phyloP scores from a whole-genome alignment of 805 yeast species.

The Zygotorulaspora sp. region DNA sequence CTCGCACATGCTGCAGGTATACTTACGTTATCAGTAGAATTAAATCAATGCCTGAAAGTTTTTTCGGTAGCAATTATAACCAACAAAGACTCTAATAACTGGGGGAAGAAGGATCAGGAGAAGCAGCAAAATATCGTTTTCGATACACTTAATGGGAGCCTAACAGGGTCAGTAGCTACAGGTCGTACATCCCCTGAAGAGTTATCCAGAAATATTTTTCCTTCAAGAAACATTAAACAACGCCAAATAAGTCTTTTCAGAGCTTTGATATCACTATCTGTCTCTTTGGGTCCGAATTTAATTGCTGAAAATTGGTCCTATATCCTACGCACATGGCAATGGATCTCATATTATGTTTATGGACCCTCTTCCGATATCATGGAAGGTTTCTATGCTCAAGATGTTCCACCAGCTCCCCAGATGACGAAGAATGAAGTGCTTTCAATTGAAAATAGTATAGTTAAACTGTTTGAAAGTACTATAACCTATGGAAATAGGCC shows the following conservation, averaged over 20 bases:
- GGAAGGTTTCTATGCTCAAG: constrained; percentile 36
- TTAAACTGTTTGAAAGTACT: constrained; percentile 62
- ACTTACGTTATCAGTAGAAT: constrained; percentile 48
- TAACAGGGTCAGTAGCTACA: constrained; percentile 12
- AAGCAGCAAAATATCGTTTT: constrained; percentile 14
- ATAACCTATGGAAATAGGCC: constrained; percentile 49
- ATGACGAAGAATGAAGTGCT: constrained; percentile 45
- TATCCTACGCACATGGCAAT: constrained; percentile 61
- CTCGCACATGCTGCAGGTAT: constrained; percentile 80
- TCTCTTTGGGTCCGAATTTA: constrained; percentile 75
- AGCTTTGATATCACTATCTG: constrained; percentile 71
- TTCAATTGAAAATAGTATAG: constrained; percentile 51
- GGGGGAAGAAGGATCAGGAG: constrained; percentile 3
- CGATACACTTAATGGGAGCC: constrained; percentile 24
- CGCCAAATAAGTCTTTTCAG: constrained; percentile 73
- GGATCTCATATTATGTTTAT: constrained; percentile 68
- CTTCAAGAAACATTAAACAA: constrained; percentile 49
- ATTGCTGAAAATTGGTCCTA: constrained; percentile 58
- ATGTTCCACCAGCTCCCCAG: constrained; percentile 40
- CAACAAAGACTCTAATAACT: constrained; percentile 43
- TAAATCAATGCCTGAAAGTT: constrained; percentile 54
- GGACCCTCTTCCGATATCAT: constrained; percentile 48
- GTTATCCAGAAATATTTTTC: constrained; percentile 20
- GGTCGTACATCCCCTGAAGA: constrained; percentile 1
- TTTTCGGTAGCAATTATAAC: constrained; percentile 45